These are phyloP conservation scores for Cladophialophora yegresii DNA, from an alignment of 2,329 filamentous ascomycete species.

Conservation along the genomic window DNA sequence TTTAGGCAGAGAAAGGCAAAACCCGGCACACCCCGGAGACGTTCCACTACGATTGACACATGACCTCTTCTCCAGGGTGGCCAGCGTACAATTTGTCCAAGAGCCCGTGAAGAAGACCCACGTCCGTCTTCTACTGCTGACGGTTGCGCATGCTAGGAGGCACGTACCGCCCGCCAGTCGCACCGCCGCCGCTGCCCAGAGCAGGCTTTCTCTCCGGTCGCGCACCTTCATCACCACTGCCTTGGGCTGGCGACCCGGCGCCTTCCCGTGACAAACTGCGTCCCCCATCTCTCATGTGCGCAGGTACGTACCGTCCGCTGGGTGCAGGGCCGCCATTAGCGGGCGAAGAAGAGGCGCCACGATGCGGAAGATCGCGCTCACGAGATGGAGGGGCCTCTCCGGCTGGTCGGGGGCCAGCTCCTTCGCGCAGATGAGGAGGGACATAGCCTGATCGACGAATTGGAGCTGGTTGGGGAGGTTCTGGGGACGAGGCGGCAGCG, in stretches of 20 bases:
- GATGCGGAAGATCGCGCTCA: conserved; percentile 32
- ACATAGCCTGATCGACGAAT: conserved; percentile 40
- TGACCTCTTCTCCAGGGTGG: neutral
- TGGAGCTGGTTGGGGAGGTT: conserved; percentile 34
- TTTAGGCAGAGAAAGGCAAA: neutral
- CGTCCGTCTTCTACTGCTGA: conserved; percentile 13
- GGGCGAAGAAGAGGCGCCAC: conserved; percentile 36
- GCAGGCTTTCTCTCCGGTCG: conserved; percentile 25
- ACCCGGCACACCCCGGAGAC: neutral
- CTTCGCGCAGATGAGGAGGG: conserved; percentile 46
- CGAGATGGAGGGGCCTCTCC: conserved; percentile 34
- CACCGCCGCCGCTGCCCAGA: conserved; percentile 16
- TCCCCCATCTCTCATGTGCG: conserved; percentile 40
- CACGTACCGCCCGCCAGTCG: conserved; percentile 29
- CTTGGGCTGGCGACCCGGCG: conserved; percentile 27
- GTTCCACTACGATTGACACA: neutral
- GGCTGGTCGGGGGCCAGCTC: conserved; percentile 21
- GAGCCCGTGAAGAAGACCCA: neutral
- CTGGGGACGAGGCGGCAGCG: conserved; percentile 22
- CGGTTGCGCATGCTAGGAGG: conserved; percentile 35
- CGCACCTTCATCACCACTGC: conserved; percentile 25
- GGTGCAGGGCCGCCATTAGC: conserved; percentile 37
- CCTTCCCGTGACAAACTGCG: conserved; percentile 32
- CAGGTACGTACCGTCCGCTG: conserved; percentile 41
- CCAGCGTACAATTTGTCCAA: neutral